These are phyloP conservation scores for Vitis rotundifolia DNA, from an alignment of 164 flowering plant genomes.

Conservation along the genomic window DNA sequence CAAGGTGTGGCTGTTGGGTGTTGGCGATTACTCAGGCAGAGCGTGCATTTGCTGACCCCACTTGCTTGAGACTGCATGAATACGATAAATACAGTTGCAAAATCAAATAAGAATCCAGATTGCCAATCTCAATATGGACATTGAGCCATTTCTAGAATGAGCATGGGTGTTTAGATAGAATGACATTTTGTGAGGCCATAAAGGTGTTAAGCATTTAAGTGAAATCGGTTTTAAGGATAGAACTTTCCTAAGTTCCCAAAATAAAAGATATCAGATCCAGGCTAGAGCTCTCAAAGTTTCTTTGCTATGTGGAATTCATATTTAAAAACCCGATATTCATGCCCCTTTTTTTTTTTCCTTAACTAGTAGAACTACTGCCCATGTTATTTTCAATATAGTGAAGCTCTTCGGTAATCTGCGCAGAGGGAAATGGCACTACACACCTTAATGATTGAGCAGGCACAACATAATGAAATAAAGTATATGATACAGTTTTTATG, in stretches of 20 bases:
- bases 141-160: too few species aligned
- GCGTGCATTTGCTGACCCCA: conserved; percentile 81
- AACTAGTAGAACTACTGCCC: not conserved
- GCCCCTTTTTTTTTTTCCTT: not conserved
- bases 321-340: not conserved
- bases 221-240: too few species aligned
- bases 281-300: too few species aligned
- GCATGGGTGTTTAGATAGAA: too few species aligned
- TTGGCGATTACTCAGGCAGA: conserved; percentile 80
- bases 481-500: not conserved
- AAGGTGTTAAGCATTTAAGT: too few species aligned
- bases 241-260: too few species aligned
- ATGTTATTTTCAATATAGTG: not conserved
- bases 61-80: conserved; percentile 46
- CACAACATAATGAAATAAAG: not conserved
- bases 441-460: not conserved
- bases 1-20: conserved; percentile 97
- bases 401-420: not conserved
- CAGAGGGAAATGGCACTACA: not conserved
- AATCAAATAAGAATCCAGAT: not conserved
- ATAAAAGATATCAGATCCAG: too few species aligned
- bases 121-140: too few species aligned
- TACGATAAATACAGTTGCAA: not conserved
- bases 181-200: too few species aligned
- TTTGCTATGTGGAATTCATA: not conserved